Evolutionary conservation across 257 asterid genomes (phyloP), one percentile per base, ranked within the genome.

Genomic region (Solanum piurae): DNA sequence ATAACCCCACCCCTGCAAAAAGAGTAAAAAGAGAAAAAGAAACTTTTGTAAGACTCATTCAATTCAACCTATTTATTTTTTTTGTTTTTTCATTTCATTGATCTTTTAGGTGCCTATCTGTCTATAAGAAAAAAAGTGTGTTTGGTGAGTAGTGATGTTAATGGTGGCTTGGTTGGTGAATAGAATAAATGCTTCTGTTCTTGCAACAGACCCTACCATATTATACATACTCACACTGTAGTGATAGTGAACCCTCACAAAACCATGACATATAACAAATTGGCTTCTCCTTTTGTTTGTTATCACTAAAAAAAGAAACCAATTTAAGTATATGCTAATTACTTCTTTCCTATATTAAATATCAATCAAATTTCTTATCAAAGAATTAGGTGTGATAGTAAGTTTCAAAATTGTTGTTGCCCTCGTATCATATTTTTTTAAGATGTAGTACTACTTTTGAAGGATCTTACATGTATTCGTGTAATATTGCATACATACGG

Each of bases 161-260:
- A 79, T 71, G 88, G n/a, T 87, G 85, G 46, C 38, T 42, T 79
- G 90, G 95, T 92, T 90, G 98, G 83, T 92, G 93, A 69, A 89
- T 87, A 42, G 93, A 94, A 89, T 92, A 92, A 94, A 95, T 94
- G 93, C 93, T 88, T 83, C 85, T 89, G 89, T 90, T 49, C 69
- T 82, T 49, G 40, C 37, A 94, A 75, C 85, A 76, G 46, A 55
- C 46, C 69, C 69, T 75, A 40, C 89, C 76, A 86, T 74, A 29
- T 69, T 84, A 55, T 75, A 76, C 71, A 73, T 86, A 72, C 87
- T 86, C 83, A 44, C 42, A 83, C 88, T 80, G 88, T 49, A 40
- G 89, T 66, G 66, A 64, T 18, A 85, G 79, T 86, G 88, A 89
- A 73, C 33, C 75, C 88, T 46, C 87, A 33, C 55, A 83, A 49